Conservation (phyloP, 1,284 basidiomycete genomes). For the Trametes hirsuta region DNA sequence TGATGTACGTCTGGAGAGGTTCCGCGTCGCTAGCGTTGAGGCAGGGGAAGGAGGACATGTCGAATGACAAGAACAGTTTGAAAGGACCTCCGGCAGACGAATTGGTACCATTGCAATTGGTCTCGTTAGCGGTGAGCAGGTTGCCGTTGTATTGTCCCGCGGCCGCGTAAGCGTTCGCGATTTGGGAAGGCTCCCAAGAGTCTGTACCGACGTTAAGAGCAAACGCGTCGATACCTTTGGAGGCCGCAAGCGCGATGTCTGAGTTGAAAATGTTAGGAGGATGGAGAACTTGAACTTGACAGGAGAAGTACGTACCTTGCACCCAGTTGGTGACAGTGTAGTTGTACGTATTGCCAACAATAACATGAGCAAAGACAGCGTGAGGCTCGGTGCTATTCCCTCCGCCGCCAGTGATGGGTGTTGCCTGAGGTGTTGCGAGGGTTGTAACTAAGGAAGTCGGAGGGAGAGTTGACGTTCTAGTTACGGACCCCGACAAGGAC, state of each 20-base stretch:
- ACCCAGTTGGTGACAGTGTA: constrained; percentile 41
- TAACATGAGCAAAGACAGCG: constrained; percentile 35
- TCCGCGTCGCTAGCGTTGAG: constrained; percentile 37
- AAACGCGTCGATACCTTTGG: constrained; percentile 47
- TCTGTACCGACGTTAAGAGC: constrained; percentile 51
- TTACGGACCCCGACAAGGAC: no score
- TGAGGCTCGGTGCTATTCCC: background rate
- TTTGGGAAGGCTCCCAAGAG: constrained; percentile 49
- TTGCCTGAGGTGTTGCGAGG: background rate
- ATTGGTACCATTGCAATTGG: background rate
- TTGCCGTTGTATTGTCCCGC: constrained; percentile 20
- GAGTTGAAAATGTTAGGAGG: background rate
- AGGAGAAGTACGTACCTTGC: constrained; percentile 29
- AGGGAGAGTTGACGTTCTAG: background rate
- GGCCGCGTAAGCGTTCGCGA: constrained; percentile 49
- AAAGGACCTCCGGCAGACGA: constrained; percentile 35
- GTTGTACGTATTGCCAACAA: constrained; percentile 47
- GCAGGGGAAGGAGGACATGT: constrained; percentile 56
- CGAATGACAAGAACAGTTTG: constrained; percentile 62
- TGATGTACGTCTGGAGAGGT: constrained; percentile 44
- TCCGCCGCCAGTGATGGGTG: background rate
- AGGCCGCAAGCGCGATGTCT: constrained; percentile 44
- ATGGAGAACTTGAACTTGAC: background rate
- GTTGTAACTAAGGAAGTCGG: background rate
- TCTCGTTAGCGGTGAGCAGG: constrained; percentile 18